Percentiles rank a stretch among this genome's conserved stretches.
phyloP scores from a whole-genome alignment of 2,329 filamentous ascomycete genomes.

The Xylariaceae sp. region DNA sequence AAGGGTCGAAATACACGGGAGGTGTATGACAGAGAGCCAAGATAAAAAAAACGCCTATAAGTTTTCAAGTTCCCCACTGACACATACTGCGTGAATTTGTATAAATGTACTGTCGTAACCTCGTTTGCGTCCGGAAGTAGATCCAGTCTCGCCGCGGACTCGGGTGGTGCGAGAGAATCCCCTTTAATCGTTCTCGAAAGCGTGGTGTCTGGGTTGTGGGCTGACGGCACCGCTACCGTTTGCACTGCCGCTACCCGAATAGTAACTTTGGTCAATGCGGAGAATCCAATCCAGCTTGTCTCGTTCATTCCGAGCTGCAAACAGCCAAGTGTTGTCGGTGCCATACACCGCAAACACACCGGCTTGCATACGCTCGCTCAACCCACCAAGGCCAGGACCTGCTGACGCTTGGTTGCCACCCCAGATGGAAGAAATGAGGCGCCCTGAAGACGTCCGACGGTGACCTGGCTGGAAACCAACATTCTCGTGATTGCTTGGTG shows the following conservation, averaged over 20 bases:
- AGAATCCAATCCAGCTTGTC: constrained; percentile 98
- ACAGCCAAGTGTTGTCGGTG: constrained; percentile 90
- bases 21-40: constrained; percentile 7
- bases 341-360: constrained; percentile 94
- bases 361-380: constrained; percentile 57
- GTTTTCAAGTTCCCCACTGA: background rate
- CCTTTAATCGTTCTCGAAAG: constrained; percentile 21
- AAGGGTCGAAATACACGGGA: constrained; percentile 1
- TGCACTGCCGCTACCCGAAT: constrained; percentile 44
- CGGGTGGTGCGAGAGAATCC: background rate
- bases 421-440: constrained; percentile 54
- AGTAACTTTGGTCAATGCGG: constrained; percentile 79
- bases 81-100: constrained; percentile 16
- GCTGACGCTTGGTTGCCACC: constrained; percentile 43
- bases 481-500: constrained; percentile 31
- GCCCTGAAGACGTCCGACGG: constrained; percentile 47
- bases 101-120: constrained; percentile 16
- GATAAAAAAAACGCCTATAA: constrained; percentile 7
- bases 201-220: constrained; percentile 27
- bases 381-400: constrained; percentile 46
- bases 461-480: constrained; percentile 44
- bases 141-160: constrained; percentile 1
- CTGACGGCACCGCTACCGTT: constrained; percentile 39
- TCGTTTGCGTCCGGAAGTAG: constrained; percentile 14
- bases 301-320: constrained; percentile 80